Conservation (phyloP, 2,329 filamentous ascomycete genomes). For the Aspergillus oerlinghausenensis region DNA sequence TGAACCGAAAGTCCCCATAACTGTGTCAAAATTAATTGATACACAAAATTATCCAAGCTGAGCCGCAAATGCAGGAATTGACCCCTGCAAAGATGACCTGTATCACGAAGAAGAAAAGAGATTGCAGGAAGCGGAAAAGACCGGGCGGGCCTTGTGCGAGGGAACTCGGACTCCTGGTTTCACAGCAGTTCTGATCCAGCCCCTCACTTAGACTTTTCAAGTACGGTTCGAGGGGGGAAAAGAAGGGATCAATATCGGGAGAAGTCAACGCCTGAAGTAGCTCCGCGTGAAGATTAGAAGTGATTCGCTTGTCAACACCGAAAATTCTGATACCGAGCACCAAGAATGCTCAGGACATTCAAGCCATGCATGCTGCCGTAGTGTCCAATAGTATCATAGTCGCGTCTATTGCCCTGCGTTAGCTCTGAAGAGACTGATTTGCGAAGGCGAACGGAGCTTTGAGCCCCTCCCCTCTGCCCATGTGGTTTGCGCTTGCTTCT, state of each 20-base stretch:
- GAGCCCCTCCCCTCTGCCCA: background rate
- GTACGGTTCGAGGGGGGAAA: background rate
- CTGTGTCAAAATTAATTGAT: constrained; percentile 4
- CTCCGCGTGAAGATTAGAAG: background rate
- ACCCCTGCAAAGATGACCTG: background rate
- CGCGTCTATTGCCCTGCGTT: background rate
- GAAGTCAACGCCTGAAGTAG: background rate
- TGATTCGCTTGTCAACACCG: background rate
- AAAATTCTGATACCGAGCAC: background rate
- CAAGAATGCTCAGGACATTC: background rate
- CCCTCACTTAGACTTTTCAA: background rate
- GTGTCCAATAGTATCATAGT: background rate
- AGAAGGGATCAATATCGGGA: background rate
- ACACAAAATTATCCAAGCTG: background rate
- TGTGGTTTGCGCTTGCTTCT: background rate
- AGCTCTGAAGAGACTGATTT: background rate
- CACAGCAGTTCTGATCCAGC: background rate
- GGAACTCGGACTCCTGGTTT: background rate
- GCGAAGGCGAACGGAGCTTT: background rate
- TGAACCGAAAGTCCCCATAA: constrained; percentile 29
- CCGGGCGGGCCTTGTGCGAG: background rate
- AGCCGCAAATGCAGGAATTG: constrained; percentile 1
- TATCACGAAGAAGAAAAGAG: background rate
- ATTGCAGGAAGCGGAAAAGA: background rate
- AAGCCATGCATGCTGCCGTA: background rate